Conservation (phyloP, 2,329 filamentous ascomycete genomes). For the Monosporascus ibericus region DNA sequence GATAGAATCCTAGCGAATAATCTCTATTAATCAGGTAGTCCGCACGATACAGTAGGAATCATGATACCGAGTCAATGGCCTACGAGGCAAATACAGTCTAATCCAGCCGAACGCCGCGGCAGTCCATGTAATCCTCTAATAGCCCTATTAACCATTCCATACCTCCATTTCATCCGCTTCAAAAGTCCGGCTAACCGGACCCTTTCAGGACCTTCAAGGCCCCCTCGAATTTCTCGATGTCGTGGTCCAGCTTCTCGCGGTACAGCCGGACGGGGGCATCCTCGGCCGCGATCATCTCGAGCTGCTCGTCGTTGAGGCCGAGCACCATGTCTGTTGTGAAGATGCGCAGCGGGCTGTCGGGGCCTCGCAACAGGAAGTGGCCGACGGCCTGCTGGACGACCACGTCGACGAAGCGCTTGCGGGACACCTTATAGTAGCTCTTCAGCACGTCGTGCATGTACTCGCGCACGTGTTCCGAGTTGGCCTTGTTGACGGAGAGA, state of each 20-base stretch:
- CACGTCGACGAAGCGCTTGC: slow-evolving; percentile 57
- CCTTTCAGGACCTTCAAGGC: slow-evolving; percentile 25
- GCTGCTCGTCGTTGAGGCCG: slow-evolving; percentile 37
- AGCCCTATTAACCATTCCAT: no score
- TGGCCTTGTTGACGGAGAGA: slow-evolving; percentile 18
- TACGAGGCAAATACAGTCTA: no score
- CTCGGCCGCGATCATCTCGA: slow-evolving; percentile 55
- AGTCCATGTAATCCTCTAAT: no score
- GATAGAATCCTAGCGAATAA: no score
- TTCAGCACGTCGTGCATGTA: slow-evolving; percentile 55
- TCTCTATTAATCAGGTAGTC: no score
- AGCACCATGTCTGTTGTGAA: slow-evolving; percentile 47
- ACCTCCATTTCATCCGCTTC: no score
- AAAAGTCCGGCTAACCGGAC: slow-evolving; percentile 6
- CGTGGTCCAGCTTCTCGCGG: slow-evolving; percentile 36
- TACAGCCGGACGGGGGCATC: slow-evolving; percentile 33
- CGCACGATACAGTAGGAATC: no score
- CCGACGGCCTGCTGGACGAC: slow-evolving; percentile 54
- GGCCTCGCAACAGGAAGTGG: slow-evolving; percentile 44
- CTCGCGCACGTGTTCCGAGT: slow-evolving; percentile 32
- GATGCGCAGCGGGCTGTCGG: slow-evolving; percentile 43
- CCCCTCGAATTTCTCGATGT: slow-evolving; percentile 39
- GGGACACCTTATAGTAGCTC: slow-evolving; percentile 56
- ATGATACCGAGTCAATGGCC: no score
- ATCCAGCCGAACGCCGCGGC: no score